These are phyloP conservation scores for Cladosporium sp. DNA, from an alignment of 2,329 filamentous ascomycete species.

Conservation along the genomic window DNA sequence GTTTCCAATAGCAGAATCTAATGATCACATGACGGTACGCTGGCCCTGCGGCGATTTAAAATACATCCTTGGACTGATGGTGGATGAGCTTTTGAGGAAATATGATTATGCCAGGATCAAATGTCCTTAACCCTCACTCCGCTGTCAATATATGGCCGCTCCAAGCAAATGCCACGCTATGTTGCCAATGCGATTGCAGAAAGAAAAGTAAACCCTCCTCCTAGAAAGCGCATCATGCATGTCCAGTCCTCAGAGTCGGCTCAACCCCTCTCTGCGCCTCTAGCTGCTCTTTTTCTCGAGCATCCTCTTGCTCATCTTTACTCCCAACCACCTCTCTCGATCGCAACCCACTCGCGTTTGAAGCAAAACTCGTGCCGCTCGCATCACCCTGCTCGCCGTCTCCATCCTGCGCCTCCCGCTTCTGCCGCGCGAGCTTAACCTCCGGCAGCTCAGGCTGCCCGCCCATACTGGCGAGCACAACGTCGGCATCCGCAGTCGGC, in stretches of 20 bases:
- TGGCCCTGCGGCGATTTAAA: too few relatives aligned
- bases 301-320: slow-evolving; percentile 11
- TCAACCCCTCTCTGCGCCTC: background rate
- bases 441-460: slow-evolving; percentile 40
- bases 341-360: slow-evolving; percentile 7
- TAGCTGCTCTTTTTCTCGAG: background rate
- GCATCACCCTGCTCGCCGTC: slow-evolving; percentile 19
- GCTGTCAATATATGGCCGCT: too few relatives aligned
- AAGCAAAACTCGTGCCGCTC: slow-evolving; percentile 15
- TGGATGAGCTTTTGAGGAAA: too few relatives aligned
- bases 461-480: slow-evolving; percentile 49
- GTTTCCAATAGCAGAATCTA: too few relatives aligned
- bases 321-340: slow-evolving; percentile 6
- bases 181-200: too few relatives aligned
- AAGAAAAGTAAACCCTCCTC: too few relatives aligned
- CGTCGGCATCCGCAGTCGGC: slow-evolving; percentile 48
- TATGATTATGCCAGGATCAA: too few relatives aligned
- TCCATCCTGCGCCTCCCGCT: slow-evolving; percentile 14
- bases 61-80: too few relatives aligned
- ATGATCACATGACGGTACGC: too few relatives aligned
- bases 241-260: background rate
- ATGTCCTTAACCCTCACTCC: too few relatives aligned
- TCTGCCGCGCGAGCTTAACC: slow-evolving; percentile 22
- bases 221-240: background rate
- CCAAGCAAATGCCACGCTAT: too few relatives aligned